These are phyloP conservation scores for Magnusiomyces tetraspermus DNA, from an alignment of 1,139 yeast genomes.

Conservation along the genomic window DNA sequence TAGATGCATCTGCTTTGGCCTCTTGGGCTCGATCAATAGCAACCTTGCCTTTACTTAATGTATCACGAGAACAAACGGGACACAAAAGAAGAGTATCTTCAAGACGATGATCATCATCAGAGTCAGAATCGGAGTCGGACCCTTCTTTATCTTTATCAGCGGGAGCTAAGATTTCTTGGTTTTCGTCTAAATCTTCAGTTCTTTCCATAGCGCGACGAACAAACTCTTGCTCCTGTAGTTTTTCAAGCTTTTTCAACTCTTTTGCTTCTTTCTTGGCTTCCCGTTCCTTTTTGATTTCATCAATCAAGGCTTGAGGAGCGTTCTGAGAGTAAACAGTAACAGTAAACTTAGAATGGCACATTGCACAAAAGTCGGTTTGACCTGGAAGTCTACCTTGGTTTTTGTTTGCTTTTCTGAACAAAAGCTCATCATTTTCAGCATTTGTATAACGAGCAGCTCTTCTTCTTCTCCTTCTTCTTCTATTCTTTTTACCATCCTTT, in stretches of 20 bases:
- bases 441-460: conserved; percentile 14
- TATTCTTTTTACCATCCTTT: neutral
- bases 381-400: conserved; percentile 21
- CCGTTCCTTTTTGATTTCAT: neutral
- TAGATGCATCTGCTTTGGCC: conserved; percentile 31
- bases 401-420: conserved; percentile 11
- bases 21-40: conserved; percentile 10
- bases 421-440: conserved; percentile 19
- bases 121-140: neutral
- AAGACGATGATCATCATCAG: conserved; percentile 24
- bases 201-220: neutral
- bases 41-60: conserved; percentile 27
- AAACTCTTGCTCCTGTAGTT: neutral
- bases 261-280: neutral
- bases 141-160: neutral
- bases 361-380: conserved; percentile 25
- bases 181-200: too few relatives aligned
- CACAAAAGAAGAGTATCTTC: conserved; percentile 37
- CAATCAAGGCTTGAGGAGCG: conserved; percentile 8
- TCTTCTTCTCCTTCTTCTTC: neutral
- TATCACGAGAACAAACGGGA: conserved; percentile 47
- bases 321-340: conserved; percentile 13
- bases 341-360: conserved; percentile 19
- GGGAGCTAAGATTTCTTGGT: too few relatives aligned
- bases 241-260: neutral